Evolutionary conservation across 768 basidiomycete genomes (phyloP).

Genomic region (Mycena pura): DNA sequence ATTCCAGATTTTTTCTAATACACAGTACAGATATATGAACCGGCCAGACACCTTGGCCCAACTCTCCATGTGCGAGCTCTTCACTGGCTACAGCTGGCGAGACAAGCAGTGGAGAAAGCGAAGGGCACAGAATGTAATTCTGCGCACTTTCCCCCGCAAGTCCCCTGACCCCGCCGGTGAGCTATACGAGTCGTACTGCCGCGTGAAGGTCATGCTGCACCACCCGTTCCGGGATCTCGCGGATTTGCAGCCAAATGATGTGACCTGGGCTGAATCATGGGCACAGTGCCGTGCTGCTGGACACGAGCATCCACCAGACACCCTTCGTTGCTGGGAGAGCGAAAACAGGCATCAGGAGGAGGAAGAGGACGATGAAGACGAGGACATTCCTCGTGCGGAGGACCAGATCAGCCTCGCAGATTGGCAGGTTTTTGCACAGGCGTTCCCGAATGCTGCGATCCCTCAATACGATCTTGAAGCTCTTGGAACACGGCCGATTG

Average conservation of each 20-base stretch:
- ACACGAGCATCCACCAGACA: too few relatives aligned
- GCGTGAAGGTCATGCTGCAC: slow-evolving; percentile 24
- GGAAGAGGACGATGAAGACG: too few relatives aligned
- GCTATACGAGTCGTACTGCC: slow-evolving; percentile 26
- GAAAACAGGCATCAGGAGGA: too few relatives aligned
- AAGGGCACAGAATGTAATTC: neutral
- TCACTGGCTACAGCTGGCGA: neutral
- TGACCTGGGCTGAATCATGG: too few relatives aligned
- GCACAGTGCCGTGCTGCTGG: too few relatives aligned
- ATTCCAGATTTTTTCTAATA: neutral
- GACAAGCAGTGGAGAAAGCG: slow-evolving; percentile 11
- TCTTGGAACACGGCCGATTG: slow-evolving; percentile 12
- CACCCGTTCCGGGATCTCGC: slow-evolving; percentile 25
- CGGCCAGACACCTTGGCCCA: neutral
- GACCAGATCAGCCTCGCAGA: too few relatives aligned
- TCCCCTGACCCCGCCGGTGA: slow-evolving; percentile 26
- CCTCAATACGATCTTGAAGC: slow-evolving; percentile 1
- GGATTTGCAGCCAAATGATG: too few relatives aligned
- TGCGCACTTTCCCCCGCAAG: slow-evolving; percentile 22
- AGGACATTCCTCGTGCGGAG: too few relatives aligned
- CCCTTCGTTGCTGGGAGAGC: too few relatives aligned
- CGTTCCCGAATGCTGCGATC: slow-evolving; percentile 5
- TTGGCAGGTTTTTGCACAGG: slow-evolving; percentile 22
- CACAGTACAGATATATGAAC: slow-evolving; percentile 8
- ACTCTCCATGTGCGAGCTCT: slow-evolving; percentile 2